Conservation (phyloP, 2,329 filamentous ascomycete genomes). For the Diplocarpon mali region DNA sequence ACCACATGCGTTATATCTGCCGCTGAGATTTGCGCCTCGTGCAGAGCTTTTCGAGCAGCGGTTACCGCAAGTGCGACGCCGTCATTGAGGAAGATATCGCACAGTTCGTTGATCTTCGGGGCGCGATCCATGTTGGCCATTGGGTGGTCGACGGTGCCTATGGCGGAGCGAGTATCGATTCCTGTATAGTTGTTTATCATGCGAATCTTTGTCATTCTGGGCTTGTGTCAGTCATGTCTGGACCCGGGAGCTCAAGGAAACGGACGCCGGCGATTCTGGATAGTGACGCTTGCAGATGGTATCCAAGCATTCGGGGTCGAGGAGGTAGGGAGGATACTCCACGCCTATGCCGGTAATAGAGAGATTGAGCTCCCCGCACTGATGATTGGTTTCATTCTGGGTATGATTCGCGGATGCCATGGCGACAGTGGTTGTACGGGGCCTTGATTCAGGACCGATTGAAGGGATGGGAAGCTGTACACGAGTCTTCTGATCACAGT, state of each 20-base stretch:
- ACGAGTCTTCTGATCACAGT: background rate
- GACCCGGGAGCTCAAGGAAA: background rate
- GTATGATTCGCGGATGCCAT: conserved; percentile 11
- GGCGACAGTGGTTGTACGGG: background rate
- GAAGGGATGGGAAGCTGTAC: background rate
- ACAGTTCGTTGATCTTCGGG: conserved; percentile 45
- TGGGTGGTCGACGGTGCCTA: conserved; percentile 49
- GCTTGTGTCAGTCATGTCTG: conserved; percentile 1
- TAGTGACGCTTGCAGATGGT: conserved; percentile 45
- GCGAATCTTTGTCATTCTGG: conserved; percentile 51
- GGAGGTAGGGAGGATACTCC: conserved; percentile 47
- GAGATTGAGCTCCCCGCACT: conserved; percentile 41
- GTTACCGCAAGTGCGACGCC: conserved; percentile 46
- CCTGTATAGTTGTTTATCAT: conserved; percentile 54
- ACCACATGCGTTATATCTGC: conserved; percentile 54
- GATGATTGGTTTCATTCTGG: conserved; percentile 12
- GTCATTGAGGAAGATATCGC: conserved; percentile 42
- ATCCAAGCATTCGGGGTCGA: conserved; percentile 40
- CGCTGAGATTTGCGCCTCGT: conserved; percentile 40
- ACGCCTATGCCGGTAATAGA: conserved; percentile 48
- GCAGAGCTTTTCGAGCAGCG: conserved; percentile 43
- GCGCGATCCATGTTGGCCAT: conserved; percentile 44
- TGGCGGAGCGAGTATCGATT: conserved; percentile 50
- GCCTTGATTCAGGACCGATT: background rate
- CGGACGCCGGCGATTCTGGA: conserved; percentile 47